Percentiles rank a stretch among this genome's conserved stretches.
phyloP scores from a whole-genome alignment of 352 stramenopile genomes.

The Phytopythium boreale region DNA sequence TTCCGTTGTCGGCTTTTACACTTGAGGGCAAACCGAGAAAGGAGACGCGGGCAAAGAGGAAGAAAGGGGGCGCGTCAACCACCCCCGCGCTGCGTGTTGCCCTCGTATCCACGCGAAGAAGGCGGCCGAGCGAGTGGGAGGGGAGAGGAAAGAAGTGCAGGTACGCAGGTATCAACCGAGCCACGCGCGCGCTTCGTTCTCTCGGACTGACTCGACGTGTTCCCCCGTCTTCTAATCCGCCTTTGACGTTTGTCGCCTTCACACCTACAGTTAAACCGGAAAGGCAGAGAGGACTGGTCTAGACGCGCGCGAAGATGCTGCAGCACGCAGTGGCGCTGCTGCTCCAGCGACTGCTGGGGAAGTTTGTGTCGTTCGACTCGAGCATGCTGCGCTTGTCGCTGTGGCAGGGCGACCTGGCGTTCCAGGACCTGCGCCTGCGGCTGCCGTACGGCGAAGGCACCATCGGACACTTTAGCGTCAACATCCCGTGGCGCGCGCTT shows the following conservation, averaged over 20 bases:
- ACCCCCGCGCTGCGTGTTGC: background rate
- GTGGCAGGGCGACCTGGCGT: conserved; percentile 84
- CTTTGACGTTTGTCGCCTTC: background rate
- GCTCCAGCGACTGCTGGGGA: conserved; percentile 83
- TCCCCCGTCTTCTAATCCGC: background rate
- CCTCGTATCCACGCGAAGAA: background rate
- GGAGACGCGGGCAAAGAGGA: background rate
- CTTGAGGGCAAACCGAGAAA: background rate
- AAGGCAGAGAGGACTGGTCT: background rate
- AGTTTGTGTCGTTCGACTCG: conserved; percentile 88
- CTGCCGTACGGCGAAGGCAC: conserved; percentile 74
- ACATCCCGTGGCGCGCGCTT: conserved; percentile 82
- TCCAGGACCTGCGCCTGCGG: conserved; percentile 76
- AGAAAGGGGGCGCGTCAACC: background rate
- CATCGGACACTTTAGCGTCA: conserved; percentile 76
- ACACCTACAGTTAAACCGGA: background rate
- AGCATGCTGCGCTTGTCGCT: conserved; percentile 81
- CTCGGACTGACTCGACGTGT: background rate
- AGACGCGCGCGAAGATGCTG: conserved; percentile 48
- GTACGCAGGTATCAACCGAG: background rate
- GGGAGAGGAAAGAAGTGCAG: background rate
- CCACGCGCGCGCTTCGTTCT: background rate
- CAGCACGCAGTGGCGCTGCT: conserved; percentile 79
- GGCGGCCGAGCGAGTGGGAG: background rate
- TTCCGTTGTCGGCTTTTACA: background rate